These are phyloP conservation scores for Melampsora larici-populina DNA, from an alignment of 1,284 basidiomycete genomes.

Conservation along the genomic window DNA sequence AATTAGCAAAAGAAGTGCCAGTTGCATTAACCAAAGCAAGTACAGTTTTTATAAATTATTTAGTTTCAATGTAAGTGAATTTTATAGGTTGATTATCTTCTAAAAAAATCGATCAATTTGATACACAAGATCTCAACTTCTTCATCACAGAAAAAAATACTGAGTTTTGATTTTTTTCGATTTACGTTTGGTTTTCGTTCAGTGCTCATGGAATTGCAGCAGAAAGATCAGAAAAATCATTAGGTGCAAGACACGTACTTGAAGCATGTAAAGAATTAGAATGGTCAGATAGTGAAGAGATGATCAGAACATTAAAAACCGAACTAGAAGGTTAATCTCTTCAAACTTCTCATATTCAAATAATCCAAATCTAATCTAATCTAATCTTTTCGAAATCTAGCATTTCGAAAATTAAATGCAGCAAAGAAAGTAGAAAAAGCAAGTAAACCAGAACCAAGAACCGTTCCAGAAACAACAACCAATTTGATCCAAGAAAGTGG, in stretches of 20 bases:
- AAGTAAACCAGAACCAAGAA: background rate
- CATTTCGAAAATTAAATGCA: conserved; percentile 31
- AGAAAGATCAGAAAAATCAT: conserved; percentile 24
- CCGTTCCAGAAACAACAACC: too few species aligned
- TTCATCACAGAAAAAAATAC: background rate
- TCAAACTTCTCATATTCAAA: background rate
- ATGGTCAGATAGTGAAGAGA: conserved; percentile 27
- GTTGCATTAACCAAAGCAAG: conserved; percentile 23
- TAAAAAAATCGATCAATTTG: too few species aligned
- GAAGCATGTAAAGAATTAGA: conserved; percentile 35
- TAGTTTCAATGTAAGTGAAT: conserved; percentile 29
- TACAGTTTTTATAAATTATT: conserved; percentile 36
- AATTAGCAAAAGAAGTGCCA: conserved; percentile 34
- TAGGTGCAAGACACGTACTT: conserved; percentile 30
- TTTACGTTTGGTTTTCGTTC: background rate
- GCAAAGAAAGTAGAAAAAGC: conserved; percentile 31
- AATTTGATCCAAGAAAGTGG: too few species aligned
- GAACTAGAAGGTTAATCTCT: conserved; percentile 14
- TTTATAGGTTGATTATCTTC: background rate
- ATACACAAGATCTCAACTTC: background rate
- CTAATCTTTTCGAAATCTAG: background rate
- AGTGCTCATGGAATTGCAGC: conserved; percentile 34
- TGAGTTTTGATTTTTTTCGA: background rate
- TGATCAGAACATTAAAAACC: conserved; percentile 9
- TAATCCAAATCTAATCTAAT: background rate